Evolutionary conservation across 2,329 filamentous ascomycete genomes (phyloP).

Genomic region (Apiospora saccharicola): DNA sequence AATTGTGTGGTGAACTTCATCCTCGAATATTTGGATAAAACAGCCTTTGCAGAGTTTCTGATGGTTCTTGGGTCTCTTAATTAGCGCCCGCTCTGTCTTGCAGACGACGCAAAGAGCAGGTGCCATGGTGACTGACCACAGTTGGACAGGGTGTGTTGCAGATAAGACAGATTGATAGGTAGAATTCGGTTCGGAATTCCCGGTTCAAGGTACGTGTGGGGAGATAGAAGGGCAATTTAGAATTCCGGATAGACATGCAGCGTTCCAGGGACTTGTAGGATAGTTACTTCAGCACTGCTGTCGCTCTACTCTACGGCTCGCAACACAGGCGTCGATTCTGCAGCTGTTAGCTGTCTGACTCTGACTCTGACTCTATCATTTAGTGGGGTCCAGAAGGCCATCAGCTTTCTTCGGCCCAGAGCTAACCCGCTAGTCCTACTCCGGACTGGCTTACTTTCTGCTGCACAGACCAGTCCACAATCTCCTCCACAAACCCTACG

Average conservation of each 20-base stretch:
- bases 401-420: conserved; percentile 2
- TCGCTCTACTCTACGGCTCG: neutral
- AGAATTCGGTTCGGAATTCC: neutral
- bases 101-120: conserved; percentile 80
- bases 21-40: conserved; percentile 88
- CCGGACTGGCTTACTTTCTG: neutral
- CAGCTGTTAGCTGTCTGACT: neutral
- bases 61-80: conserved; percentile 93
- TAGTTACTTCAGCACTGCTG: neutral
- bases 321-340: neutral
- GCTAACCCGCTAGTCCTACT: neutral
- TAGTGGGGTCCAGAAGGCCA: conserved; percentile 21
- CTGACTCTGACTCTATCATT: neutral
- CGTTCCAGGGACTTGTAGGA: neutral
- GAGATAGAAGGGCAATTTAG: neutral
- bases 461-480: conserved; percentile 27
- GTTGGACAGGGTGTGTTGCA: neutral
- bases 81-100: conserved; percentile 78
- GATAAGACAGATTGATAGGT: neutral
- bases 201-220: neutral
- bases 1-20: conserved; percentile 94
- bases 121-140: conserved; percentile 64
- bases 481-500: conserved; percentile 36
- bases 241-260: neutral
- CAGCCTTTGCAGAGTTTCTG: conserved; percentile 91